A percentile compares a stretch with the other conserved stretches of the same genome.
phyloP scores from a whole-genome alignment of 176 grass and related monocot species.

The Triticum aestivum region IWGSC_CS_RefSeq_v2.1 NC_057807.1:531676456-531676955 shows the following conservation, averaged over 20 bases:
- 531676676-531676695: constrained; percentile 5
- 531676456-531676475: not conserved
- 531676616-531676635: constrained; percentile 14
- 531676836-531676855: too few species aligned
- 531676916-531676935: too few species aligned
- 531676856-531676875: too few species aligned
- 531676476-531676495: not conserved
- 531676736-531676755: not conserved
- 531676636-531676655: constrained; percentile 5
- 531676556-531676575: constrained; percentile 21
- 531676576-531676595: not conserved
- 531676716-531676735: not conserved
- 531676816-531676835: too few species aligned
- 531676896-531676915: too few species aligned
- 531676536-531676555: constrained; percentile 1
- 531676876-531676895: too few species aligned
- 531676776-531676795: too few species aligned
- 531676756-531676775: too few species aligned
- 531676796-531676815: too few species aligned
- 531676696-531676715: constrained; percentile 15
- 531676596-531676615: not conserved
- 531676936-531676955: not conserved
- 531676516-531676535: not conserved
- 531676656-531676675: constrained; percentile 21
- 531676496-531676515: not conserved